phyloP scores from a whole-genome alignment of 2,329 filamentous ascomycete species.

The Blastomyces percursus region DNA sequence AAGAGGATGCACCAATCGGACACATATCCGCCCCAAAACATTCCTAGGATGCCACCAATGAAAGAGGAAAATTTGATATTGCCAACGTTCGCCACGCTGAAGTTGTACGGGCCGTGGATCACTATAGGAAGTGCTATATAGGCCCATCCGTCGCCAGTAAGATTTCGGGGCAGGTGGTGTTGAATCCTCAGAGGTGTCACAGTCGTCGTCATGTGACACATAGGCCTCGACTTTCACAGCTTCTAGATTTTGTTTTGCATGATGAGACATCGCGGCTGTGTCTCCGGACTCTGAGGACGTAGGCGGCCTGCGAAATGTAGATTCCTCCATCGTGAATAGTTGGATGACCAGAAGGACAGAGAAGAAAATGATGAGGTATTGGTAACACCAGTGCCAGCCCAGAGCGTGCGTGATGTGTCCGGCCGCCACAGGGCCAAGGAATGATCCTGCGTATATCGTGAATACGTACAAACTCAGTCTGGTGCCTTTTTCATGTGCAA shows the following conservation, averaged over 20 bases:
- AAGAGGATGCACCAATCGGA: constrained; percentile 29
- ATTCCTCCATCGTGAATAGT: constrained; percentile 52
- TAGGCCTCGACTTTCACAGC: constrained; percentile 3
- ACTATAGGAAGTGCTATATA: constrained; percentile 18
- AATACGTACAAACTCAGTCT: constrained; percentile 37
- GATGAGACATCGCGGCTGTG: background rate
- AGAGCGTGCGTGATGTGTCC: constrained; percentile 28
- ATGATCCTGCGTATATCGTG: constrained; percentile 37
- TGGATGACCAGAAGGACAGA: constrained; percentile 36
- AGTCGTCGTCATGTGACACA: background rate
- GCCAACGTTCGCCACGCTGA: constrained; percentile 20
- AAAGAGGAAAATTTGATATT: constrained; percentile 26
- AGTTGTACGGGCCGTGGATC: constrained; percentile 22
- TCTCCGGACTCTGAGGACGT: constrained; percentile 5
- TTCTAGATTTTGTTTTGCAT: constrained; percentile 6
- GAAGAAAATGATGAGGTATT: constrained; percentile 37
- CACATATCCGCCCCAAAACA: constrained; percentile 25
- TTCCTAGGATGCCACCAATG: constrained; percentile 30
- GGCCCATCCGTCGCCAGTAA: constrained; percentile 34
- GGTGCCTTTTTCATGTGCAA: constrained; percentile 35
- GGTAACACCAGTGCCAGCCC: constrained; percentile 44
- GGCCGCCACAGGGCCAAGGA: constrained; percentile 26
- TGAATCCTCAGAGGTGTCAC: background rate
- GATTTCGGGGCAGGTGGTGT: constrained; percentile 27
- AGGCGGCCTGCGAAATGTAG: constrained; percentile 39